Conservation (phyloP, 768 basidiomycete species). For the Inosperma sp. region DNA sequence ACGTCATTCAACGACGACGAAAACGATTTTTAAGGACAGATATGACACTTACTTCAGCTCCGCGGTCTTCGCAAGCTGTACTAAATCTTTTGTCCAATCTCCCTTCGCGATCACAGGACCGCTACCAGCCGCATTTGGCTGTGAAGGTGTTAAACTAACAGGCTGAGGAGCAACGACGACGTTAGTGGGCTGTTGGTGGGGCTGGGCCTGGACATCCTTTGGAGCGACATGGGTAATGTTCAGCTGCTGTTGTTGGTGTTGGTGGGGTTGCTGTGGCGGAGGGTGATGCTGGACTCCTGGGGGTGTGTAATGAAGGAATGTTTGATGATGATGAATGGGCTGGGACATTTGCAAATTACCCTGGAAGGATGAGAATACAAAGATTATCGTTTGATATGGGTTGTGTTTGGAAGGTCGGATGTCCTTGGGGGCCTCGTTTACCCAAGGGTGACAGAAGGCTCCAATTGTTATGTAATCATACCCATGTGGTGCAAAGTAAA, state of each 20-base stretch:
- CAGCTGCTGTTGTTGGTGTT: slow-evolving; percentile 30
- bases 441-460: slow-evolving; percentile 22
- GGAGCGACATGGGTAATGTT: slow-evolving; percentile 27
- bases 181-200: slow-evolving; percentile 20
- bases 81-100: slow-evolving; percentile 84
- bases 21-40: background rate
- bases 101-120: slow-evolving; percentile 69
- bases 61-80: slow-evolving; percentile 82
- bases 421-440: slow-evolving; percentile 38
- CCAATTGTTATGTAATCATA: slow-evolving; percentile 5
- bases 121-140: slow-evolving; percentile 14
- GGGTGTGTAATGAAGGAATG: slow-evolving; percentile 14
- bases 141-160: slow-evolving; percentile 27
- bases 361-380: slow-evolving; percentile 15
- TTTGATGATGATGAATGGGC: slow-evolving; percentile 32
- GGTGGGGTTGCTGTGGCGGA: slow-evolving; percentile 31
- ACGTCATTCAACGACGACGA: background rate
- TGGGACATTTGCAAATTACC: slow-evolving; percentile 48
- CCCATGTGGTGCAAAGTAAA: too few species aligned
- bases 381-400: slow-evolving; percentile 20
- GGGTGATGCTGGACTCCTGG: slow-evolving; percentile 27
- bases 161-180: slow-evolving; percentile 10
- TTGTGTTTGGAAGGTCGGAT: slow-evolving; percentile 30
- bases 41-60: slow-evolving; percentile 70
- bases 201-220: slow-evolving; percentile 31